A percentile compares a stretch with the other conserved stretches of the same genome.
Evolutionary conservation across 805 yeast genomes (phyloP).

Genomic region (Middelhovenomyces tepae): DNA sequence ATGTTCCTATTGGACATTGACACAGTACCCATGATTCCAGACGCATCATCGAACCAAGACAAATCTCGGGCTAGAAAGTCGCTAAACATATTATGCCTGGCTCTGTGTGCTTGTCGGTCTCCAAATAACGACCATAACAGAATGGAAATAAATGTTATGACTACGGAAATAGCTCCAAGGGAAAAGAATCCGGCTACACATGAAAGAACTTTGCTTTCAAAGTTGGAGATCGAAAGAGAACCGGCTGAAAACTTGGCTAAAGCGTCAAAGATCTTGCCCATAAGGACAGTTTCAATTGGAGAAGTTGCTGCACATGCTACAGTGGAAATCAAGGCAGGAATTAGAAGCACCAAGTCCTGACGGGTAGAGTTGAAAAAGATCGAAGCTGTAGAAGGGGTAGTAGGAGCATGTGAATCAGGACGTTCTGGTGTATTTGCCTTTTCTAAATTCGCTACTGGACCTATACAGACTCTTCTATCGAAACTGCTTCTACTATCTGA

Average conservation of each 20-base stretch:
- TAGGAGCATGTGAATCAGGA: no score
- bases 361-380: no score
- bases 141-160: constrained; percentile 46
- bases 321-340: constrained; percentile 9
- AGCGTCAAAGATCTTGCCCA: constrained; percentile 53
- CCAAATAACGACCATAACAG: constrained; percentile 61
- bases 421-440: no score
- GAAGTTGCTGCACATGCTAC: constrained; percentile 6
- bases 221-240: constrained; percentile 23
- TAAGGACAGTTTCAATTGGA: constrained; percentile 40
- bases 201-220: constrained; percentile 31
- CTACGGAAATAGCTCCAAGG: constrained; percentile 39
- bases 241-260: constrained; percentile 32
- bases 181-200: constrained; percentile 33
- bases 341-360: constrained; percentile 7
- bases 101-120: constrained; percentile 54
- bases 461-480: no score
- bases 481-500: no score
- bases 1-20: constrained; percentile 60
- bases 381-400: no score
- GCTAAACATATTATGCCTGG: constrained; percentile 39
- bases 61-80: constrained; percentile 40
- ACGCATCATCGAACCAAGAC: constrained; percentile 55
- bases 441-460: no score
- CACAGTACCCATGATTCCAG: constrained; percentile 51